Conservation (phyloP, 208 protist genomes). For the Angomonas ambiguus region DNA sequence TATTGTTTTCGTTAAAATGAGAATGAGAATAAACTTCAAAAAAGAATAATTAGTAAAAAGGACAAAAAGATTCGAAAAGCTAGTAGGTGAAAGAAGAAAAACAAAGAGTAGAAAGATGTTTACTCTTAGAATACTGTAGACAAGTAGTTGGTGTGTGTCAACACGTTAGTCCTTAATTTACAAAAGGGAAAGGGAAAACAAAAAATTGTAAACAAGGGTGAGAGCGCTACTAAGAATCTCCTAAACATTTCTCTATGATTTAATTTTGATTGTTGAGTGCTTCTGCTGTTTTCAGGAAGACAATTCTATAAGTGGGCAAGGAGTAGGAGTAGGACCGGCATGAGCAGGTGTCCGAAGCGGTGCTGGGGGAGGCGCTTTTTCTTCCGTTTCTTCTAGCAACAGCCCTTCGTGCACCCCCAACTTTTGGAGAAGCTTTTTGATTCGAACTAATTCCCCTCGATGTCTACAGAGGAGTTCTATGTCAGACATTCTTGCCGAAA, state of each 20-base stretch:
- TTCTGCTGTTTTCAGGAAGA: not conserved
- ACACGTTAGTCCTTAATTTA: no score
- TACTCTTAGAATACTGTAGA: not conserved
- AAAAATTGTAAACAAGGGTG: constrained; percentile 3
- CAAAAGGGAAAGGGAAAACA: no score
- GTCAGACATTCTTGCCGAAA: constrained; percentile 51
- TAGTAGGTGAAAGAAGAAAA: not conserved
- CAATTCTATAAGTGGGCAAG: not conserved
- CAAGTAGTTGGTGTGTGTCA: no score
- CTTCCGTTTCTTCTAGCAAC: constrained; percentile 9
- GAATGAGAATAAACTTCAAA: constrained; percentile 7
- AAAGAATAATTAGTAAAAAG: constrained; percentile 3
- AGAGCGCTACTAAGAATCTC: not conserved
- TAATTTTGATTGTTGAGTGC: not conserved
- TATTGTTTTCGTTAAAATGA: constrained; percentile 4
- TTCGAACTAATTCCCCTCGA: constrained; percentile 69
- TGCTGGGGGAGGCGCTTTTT: not conserved
- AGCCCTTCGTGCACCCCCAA: constrained; percentile 57
- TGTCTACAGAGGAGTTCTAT: constrained; percentile 64
- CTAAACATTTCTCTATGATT: not conserved
- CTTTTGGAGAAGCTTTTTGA: constrained; percentile 58
- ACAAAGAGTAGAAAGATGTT: not conserved
- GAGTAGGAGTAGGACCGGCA: not conserved
- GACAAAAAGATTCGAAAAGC: not conserved
- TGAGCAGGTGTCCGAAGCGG: not conserved